Evolutionary conservation across 2,329 filamentous ascomycete genomes (phyloP).

Genomic region (Fusarium begoniae): DNA sequence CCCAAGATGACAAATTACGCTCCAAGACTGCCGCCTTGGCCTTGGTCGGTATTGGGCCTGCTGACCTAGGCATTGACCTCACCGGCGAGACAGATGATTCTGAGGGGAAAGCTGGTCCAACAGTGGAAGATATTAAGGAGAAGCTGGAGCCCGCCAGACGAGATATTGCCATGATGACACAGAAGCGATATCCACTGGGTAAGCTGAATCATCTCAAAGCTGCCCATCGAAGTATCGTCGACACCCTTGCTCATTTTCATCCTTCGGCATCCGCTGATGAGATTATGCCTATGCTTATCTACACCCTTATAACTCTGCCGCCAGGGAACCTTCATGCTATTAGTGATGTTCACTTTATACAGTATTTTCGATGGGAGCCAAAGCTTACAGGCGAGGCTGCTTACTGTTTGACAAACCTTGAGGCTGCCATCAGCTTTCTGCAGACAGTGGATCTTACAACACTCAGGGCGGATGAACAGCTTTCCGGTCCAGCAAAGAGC

Average conservation of each 20-base stretch:
- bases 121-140: constrained; percentile 73
- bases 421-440: constrained; percentile 92
- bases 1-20: constrained; percentile 90
- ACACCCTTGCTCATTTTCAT: constrained; percentile 75
- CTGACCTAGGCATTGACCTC: constrained; percentile 83
- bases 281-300: constrained; percentile 96
- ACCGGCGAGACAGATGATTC: constrained; percentile 65
- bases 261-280: constrained; percentile 93
- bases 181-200: constrained; percentile 86
- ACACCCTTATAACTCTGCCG: constrained; percentile 89
- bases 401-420: constrained; percentile 95
- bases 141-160: constrained; percentile 75
- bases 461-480: constrained; percentile 80
- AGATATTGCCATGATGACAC: constrained; percentile 82
- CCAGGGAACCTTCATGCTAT: constrained; percentile 88
- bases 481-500: constrained; percentile 71
- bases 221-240: constrained; percentile 93
- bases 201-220: constrained; percentile 90
- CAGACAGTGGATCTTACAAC: constrained; percentile 95
- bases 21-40: constrained; percentile 92
- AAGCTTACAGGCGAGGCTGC: constrained; percentile 94
- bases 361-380: constrained; percentile 84
- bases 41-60: constrained; percentile 89
- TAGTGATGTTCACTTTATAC: constrained; percentile 95
- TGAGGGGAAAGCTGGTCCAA: constrained; percentile 66